These are phyloP conservation scores for Globisporangium polare DNA, from an alignment of 352 stramenopile genomes.

Conservation along the genomic window DNA sequence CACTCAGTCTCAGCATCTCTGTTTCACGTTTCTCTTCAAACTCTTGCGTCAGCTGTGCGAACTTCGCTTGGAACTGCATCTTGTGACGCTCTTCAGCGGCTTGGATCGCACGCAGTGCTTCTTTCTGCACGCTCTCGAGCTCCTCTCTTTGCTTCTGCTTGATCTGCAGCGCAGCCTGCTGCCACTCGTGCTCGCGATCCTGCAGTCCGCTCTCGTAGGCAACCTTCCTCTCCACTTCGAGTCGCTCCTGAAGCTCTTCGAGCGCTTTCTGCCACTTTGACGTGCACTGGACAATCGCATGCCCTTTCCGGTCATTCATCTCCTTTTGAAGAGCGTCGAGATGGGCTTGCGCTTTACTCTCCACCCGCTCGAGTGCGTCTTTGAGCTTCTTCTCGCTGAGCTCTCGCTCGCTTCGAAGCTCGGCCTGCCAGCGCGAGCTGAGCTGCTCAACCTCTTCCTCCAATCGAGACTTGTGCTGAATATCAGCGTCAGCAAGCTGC, in stretches of 20 bases:
- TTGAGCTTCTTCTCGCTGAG: conserved; percentile 31
- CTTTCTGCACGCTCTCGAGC: conserved; percentile 48
- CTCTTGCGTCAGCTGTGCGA: conserved; percentile 25
- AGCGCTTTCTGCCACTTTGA: conserved; percentile 69
- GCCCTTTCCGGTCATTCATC: conserved; percentile 55
- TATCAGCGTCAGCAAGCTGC: conserved; percentile 3
- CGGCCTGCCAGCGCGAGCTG: conserved; percentile 28
- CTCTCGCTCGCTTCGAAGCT: conserved; percentile 26
- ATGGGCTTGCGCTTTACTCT: conserved; percentile 31
- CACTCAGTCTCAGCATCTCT: conserved; percentile 17
- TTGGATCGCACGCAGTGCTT: conserved; percentile 59
- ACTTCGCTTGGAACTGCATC: conserved; percentile 39
- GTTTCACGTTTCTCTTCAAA: conserved; percentile 28
- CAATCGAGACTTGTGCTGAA: conserved; percentile 19
- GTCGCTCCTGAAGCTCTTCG: conserved; percentile 57
- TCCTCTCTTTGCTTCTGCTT: conserved; percentile 74
- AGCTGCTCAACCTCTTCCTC: conserved; percentile 26
- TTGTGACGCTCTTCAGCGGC: conserved; percentile 61
- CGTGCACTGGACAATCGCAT: conserved; percentile 57
- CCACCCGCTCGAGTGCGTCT: conserved; percentile 24
- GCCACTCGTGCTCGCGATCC: conserved; percentile 75
- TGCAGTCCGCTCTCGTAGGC: conserved; percentile 57
- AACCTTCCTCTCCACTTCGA: conserved; percentile 58
- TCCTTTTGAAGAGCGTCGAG: conserved; percentile 50
- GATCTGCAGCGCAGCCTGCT: conserved; percentile 64